A percentile compares a stretch with the other conserved stretches of the same genome.
Conservation (phyloP, 169 alveolate species). For the Sarcocystis neurona region DNA sequence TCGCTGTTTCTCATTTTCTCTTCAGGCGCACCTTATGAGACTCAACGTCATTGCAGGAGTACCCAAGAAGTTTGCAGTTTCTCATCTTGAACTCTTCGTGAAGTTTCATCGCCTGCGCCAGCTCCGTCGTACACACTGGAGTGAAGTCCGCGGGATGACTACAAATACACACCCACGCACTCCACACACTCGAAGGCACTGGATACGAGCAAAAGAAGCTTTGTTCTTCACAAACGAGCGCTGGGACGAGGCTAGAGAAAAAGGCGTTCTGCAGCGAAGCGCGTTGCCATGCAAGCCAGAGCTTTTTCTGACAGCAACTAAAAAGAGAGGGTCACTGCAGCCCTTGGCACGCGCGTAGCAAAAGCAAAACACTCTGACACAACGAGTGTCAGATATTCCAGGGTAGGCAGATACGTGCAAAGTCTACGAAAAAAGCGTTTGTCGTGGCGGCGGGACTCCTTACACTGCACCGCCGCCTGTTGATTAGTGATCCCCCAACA, state of each 20-base stretch:
- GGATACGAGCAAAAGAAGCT: neutral
- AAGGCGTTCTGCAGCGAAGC: neutral
- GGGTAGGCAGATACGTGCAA: no score
- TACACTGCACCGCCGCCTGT: no score
- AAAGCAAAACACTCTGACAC: no score
- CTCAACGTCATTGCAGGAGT: constrained; percentile 71
- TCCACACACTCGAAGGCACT: neutral
- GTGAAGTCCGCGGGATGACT: constrained; percentile 82
- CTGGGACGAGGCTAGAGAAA: neutral
- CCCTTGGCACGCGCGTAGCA: neutral
- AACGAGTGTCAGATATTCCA: no score
- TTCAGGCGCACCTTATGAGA: constrained; percentile 67
- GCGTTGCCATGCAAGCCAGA: neutral
- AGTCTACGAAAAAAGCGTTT: no score
- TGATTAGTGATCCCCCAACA: no score
- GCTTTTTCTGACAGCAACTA: neutral
- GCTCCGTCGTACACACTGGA: constrained; percentile 85
- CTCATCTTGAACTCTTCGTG: constrained; percentile 65
- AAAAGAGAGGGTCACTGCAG: neutral
- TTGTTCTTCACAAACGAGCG: neutral
- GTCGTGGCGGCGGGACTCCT: no score
- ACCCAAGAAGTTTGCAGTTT: constrained; percentile 73
- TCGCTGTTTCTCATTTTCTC: neutral
- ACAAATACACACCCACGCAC: neutral
- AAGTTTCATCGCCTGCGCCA: constrained; percentile 73